phyloP scores from a whole-genome alignment of 352 stramenopile species.

The Saprolegnia parasitica region DNA sequence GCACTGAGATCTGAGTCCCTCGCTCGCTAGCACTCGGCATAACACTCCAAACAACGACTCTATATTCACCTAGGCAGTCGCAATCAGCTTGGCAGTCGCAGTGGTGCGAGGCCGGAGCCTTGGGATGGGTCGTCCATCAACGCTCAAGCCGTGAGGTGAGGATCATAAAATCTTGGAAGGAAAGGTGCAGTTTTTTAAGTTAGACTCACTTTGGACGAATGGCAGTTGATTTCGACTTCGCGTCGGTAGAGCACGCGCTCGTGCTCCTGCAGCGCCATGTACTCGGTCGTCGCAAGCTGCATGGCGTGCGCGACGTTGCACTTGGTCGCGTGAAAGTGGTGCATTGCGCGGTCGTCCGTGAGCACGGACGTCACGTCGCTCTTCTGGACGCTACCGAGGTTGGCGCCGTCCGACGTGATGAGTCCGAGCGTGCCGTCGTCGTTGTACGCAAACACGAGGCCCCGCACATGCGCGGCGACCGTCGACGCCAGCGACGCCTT shows the following conservation, averaged over 20 bases:
- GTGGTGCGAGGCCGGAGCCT: too few relatives aligned
- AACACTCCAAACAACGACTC: too few relatives aligned
- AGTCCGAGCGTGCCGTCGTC: constrained; percentile 46
- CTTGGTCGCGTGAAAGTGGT: constrained; percentile 54
- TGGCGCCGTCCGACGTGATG: constrained; percentile 51
- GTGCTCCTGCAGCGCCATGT: constrained; percentile 42
- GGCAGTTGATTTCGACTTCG: constrained; percentile 42
- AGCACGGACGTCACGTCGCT: constrained; percentile 61
- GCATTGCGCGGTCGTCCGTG: constrained; percentile 62
- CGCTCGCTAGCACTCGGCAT: too few relatives aligned
- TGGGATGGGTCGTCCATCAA: too few relatives aligned
- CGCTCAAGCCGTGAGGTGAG: too few relatives aligned
- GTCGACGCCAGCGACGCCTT: constrained; percentile 29
- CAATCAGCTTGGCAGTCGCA: too few relatives aligned
- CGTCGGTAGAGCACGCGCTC: constrained; percentile 59
- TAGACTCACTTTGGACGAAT: not conserved
- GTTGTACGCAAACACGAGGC: constrained; percentile 51
- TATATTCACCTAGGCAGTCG: too few relatives aligned
- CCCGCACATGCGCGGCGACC: constrained; percentile 50
- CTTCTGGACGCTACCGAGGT: constrained; percentile 44
- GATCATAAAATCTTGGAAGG: too few relatives aligned
- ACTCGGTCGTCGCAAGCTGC: constrained; percentile 45
- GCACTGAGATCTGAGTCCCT: too few relatives aligned
- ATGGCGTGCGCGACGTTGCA: constrained; percentile 69
- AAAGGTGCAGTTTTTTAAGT: constrained; percentile 4